Conservation (phyloP, 1,139 yeast species). For the Taphrina flavorubra region DNA sequence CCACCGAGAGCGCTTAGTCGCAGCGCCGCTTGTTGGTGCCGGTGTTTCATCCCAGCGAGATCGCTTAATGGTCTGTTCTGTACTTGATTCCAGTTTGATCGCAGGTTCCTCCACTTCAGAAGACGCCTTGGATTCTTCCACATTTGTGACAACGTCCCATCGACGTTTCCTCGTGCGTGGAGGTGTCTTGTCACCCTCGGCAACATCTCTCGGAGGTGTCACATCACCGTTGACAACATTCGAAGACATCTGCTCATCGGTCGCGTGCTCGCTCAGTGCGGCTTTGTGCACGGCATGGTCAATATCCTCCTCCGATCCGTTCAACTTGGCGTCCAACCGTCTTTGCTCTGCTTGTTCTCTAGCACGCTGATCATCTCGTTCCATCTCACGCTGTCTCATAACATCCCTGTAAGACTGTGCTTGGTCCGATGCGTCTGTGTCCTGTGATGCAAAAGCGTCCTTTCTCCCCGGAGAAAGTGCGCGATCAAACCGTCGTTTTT, state of each 20-base stretch:
- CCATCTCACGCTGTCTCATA: constrained; percentile 51
- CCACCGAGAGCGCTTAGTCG: constrained; percentile 48
- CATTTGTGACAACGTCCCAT: constrained; percentile 32
- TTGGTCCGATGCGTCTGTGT: constrained; percentile 47
- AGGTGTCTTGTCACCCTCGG: constrained; percentile 43
- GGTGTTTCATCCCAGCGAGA: constrained; percentile 49
- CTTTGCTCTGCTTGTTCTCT: constrained; percentile 48
- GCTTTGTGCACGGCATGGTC: constrained; percentile 33
- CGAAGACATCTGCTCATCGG: background rate
- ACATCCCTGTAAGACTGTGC: constrained; percentile 47
- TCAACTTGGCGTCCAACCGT: constrained; percentile 27
- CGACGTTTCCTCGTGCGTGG: constrained; percentile 47
- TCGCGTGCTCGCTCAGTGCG: constrained; percentile 10
- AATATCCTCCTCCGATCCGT: background rate
- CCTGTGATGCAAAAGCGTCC: constrained; percentile 40
- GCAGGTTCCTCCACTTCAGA: constrained; percentile 15
- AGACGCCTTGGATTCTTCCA: constrained; percentile 3
- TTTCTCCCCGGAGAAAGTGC: constrained; percentile 48
- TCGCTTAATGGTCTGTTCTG: constrained; percentile 41
- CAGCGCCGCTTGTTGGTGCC: constrained; percentile 42
- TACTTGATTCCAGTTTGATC: constrained; percentile 37
- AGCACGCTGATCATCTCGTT: constrained; percentile 51
- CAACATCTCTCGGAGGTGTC: constrained; percentile 48
- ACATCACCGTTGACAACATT: constrained; percentile 25
- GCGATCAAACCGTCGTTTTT: constrained; percentile 54